Conservation (phyloP, 768 basidiomycete genomes). For the Mycena chlorophos region DNA sequence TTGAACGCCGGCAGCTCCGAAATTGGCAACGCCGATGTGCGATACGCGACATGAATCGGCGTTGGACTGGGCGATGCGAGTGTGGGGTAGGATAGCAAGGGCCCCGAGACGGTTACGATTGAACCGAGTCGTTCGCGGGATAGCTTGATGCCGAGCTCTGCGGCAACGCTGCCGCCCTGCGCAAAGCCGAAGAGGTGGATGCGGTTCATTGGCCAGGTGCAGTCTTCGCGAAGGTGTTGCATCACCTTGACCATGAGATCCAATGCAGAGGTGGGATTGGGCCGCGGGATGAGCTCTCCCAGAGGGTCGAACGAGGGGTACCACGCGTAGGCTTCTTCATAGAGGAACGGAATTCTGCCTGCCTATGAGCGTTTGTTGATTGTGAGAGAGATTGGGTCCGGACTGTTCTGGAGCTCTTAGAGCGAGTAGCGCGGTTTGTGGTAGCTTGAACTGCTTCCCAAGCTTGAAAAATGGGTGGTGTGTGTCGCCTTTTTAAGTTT, state of each 20-base stretch:
- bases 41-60: conserved; percentile 60
- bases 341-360: conserved; percentile 71
- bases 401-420: conserved; percentile 78
- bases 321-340: conserved; percentile 84
- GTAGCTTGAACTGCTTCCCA: conserved; percentile 73
- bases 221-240: conserved; percentile 56
- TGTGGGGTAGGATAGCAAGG: conserved; percentile 79
- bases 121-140: conserved; percentile 65
- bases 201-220: conserved; percentile 62
- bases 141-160: conserved; percentile 61
- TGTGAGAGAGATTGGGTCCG: conserved; percentile 25
- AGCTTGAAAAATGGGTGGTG: conserved; percentile 75
- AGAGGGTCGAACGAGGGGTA: conserved; percentile 79
- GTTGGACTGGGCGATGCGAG: conserved; percentile 52
- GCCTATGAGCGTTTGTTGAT: conserved; percentile 5
- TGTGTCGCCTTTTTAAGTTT: conserved; percentile 65
- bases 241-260: conserved; percentile 54
- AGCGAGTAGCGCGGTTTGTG: conserved; percentile 85
- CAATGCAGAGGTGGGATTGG: conserved; percentile 73
- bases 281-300: conserved; percentile 67
- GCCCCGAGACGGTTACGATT: conserved; percentile 67
- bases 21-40: conserved; percentile 46
- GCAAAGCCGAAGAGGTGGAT: conserved; percentile 89
- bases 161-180: conserved; percentile 80
- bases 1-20: conserved; percentile 52